Evolutionary conservation across 768 basidiomycete genomes (phyloP).

Genomic region (Russula brevipes): DNA sequence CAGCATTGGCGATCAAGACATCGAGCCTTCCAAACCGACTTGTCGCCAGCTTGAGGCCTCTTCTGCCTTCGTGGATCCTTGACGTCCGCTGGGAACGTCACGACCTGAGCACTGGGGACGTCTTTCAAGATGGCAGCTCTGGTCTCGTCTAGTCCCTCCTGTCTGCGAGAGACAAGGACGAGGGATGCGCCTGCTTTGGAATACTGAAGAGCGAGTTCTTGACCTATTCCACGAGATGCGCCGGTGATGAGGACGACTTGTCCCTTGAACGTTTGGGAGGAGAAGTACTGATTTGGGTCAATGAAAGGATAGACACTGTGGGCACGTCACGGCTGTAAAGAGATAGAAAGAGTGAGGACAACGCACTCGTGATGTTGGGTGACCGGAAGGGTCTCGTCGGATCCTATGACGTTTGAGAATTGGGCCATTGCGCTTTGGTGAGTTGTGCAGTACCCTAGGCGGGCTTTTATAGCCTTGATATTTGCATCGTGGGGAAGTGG

Average conservation of each 20-base stretch:
- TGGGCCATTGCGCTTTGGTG: background rate
- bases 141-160: constrained; percentile 24
- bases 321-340: background rate
- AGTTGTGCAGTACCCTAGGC: no score
- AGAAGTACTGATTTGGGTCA: constrained; percentile 26
- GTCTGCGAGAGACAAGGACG: constrained; percentile 28
- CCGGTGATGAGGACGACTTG: constrained; percentile 32
- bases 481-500: no score
- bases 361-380: background rate
- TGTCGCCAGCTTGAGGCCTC: constrained; percentile 26
- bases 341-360: background rate
- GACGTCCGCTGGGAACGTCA: constrained; percentile 29
- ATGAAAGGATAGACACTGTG: constrained; percentile 19
- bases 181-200: constrained; percentile 30
- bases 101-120: constrained; percentile 19
- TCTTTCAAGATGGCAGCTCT: constrained; percentile 24
- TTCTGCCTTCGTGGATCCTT: constrained; percentile 24
- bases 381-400: background rate
- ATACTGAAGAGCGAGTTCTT: constrained; percentile 27
- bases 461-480: no score
- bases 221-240: constrained; percentile 30
- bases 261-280: constrained; percentile 22
- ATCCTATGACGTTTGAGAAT: background rate
- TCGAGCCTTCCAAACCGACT: constrained; percentile 31
- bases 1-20: constrained; percentile 31